Evolutionary conservation across 1,284 basidiomycete genomes (phyloP).

Genomic region (Apiotrichum akiyoshidainum): DNA sequence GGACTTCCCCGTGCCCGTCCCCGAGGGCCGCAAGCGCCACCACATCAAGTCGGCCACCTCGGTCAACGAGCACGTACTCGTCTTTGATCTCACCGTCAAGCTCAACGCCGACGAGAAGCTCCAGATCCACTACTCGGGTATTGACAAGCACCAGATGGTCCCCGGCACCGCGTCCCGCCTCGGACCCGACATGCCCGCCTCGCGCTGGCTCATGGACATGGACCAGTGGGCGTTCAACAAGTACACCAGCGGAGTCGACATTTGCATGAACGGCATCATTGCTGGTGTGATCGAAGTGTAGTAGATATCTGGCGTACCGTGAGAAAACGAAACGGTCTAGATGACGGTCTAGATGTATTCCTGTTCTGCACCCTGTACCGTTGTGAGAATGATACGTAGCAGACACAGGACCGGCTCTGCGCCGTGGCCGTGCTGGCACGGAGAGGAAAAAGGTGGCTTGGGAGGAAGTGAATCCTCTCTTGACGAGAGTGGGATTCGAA

Average conservation of each 20-base stretch:
- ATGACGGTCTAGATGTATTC: no score
- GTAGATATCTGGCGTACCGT: no score
- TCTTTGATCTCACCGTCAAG: slow-evolving; percentile 37
- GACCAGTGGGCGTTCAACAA: slow-evolving; percentile 40
- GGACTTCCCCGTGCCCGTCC: slow-evolving; percentile 74
- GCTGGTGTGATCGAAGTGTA: slow-evolving; percentile 41
- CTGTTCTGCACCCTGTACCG: background rate
- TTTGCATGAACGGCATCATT: slow-evolving; percentile 42
- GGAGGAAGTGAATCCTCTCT: no score
- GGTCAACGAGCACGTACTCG: slow-evolving; percentile 34
- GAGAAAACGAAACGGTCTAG: no score
- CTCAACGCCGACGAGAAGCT: slow-evolving; percentile 28
- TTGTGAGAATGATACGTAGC: no score
- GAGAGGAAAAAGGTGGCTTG: no score
- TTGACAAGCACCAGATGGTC: slow-evolving; percentile 49
- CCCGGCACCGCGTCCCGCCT: slow-evolving; percentile 40
- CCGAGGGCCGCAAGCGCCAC: slow-evolving; percentile 70
- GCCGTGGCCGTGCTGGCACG: no score
- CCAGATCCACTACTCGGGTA: slow-evolving; percentile 42
- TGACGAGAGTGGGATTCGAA: no score
- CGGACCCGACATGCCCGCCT: slow-evolving; percentile 44
- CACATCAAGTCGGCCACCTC: slow-evolving; percentile 68
- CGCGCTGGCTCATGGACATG: slow-evolving; percentile 40
- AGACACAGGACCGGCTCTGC: no score
- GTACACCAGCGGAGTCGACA: slow-evolving; percentile 41